Percentiles rank a stretch among this genome's conserved stretches.
Evolutionary conservation across 164 flowering plant genomes (phyloP).

Genomic region (Kalanchoe fedtschenkoi): DNA sequence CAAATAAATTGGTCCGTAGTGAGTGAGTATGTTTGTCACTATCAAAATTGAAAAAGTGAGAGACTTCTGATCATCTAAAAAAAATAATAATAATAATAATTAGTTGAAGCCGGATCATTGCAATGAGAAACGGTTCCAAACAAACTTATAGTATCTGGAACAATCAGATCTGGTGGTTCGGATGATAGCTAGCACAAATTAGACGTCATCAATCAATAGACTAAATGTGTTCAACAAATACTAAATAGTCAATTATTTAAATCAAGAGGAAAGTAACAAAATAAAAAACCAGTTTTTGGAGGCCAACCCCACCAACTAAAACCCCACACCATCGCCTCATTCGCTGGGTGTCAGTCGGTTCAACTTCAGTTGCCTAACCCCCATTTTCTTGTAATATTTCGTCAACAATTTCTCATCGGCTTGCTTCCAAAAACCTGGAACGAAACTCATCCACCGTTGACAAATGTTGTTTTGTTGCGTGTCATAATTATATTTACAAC

Average conservation of each 20-base stretch:
- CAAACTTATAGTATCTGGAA: too few relatives aligned
- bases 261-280: neutral
- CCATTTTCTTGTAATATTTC: too few relatives aligned
- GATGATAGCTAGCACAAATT: too few relatives aligned
- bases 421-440: neutral
- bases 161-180: neutral
- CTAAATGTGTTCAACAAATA: neutral
- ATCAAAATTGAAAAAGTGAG: too few relatives aligned
- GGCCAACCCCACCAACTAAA: constrained; percentile 5
- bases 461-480: neutral
- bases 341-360: neutral
- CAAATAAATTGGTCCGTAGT: too few relatives aligned
- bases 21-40: too few relatives aligned
- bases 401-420: neutral
- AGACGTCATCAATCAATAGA: too few relatives aligned
- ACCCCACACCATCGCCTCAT: constrained; percentile 1
- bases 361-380: constrained; percentile 3
- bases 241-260: neutral
- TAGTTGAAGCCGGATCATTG: too few relatives aligned
- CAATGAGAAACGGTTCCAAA: too few relatives aligned
- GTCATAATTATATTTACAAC: neutral
- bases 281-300: neutral
- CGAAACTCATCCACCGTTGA: neutral
- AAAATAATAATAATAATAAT: too few relatives aligned
- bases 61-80: too few relatives aligned